These are phyloP conservation scores for Arthrobotrys sinensis DNA, from an alignment of 2,329 filamentous ascomycete species.

Conservation along the genomic window DNA sequence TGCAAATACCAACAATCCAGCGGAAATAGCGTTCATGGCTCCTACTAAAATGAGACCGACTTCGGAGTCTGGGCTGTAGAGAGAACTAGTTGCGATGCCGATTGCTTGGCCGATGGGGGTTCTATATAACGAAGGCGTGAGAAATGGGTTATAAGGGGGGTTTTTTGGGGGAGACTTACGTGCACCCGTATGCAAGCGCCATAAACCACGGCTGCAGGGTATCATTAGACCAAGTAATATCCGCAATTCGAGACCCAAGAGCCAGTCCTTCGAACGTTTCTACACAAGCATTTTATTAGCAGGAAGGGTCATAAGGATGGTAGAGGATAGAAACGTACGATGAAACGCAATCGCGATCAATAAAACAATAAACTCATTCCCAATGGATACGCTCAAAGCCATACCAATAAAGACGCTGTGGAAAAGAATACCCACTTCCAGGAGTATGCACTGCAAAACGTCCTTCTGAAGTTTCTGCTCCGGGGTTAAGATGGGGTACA, in stretches of 20 bases:
- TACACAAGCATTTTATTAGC: slow-evolving; percentile 63
- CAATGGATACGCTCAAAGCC: slow-evolving; percentile 78
- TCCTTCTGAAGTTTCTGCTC: slow-evolving; percentile 74
- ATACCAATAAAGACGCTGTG: slow-evolving; percentile 79
- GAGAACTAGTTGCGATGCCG: slow-evolving; percentile 80
- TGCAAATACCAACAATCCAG: slow-evolving; percentile 84
- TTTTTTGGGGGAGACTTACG: slow-evolving; percentile 7
- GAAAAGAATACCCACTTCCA: slow-evolving; percentile 84
- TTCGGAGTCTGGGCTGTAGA: slow-evolving; percentile 85
- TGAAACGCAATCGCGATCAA: slow-evolving; percentile 80
- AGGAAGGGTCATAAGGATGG: background rate
- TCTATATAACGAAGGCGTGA: slow-evolving; percentile 67
- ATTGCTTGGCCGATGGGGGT: slow-evolving; percentile 89
- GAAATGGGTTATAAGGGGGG: background rate
- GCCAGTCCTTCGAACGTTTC: slow-evolving; percentile 74
- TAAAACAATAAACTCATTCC: slow-evolving; percentile 76
- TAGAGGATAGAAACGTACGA: slow-evolving; percentile 73
- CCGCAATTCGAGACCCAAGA: slow-evolving; percentile 79
- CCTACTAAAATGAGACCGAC: slow-evolving; percentile 85
- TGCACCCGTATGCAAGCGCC: slow-evolving; percentile 74
- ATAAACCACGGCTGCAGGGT: slow-evolving; percentile 75
- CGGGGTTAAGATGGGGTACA: slow-evolving; percentile 57
- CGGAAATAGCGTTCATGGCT: slow-evolving; percentile 88
- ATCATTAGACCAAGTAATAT: slow-evolving; percentile 74
- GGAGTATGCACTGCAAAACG: slow-evolving; percentile 80